Conservation (phyloP, 768 basidiomycete genomes). For the Hygrocybe punicea region DNA sequence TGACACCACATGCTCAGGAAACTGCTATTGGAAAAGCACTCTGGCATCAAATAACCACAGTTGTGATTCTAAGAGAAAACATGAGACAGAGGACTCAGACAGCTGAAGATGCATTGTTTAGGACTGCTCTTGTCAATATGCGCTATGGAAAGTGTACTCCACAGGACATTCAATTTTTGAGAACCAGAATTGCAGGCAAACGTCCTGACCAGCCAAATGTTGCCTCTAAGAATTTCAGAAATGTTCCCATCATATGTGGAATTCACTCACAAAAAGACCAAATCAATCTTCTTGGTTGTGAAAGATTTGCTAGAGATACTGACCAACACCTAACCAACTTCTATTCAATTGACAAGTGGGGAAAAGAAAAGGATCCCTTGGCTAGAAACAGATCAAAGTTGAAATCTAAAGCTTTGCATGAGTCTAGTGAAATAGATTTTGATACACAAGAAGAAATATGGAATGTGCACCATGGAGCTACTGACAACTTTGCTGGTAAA, state of each 20-base stretch:
- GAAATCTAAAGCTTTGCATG: not conserved
- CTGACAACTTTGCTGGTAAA: conserved; percentile 26
- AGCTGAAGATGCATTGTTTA: conserved; percentile 15
- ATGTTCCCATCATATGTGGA: conserved; percentile 24
- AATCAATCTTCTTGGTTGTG: conserved; percentile 19
- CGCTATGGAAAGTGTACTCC: conserved; percentile 23
- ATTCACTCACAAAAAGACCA: conserved; percentile 23
- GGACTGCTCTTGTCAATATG: conserved; percentile 23
- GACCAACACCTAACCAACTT: conserved; percentile 8
- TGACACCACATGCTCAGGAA: conserved; percentile 11
- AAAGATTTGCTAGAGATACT: conserved; percentile 23
- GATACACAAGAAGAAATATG: conserved; percentile 20
- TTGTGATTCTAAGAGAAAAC: conserved; percentile 7
- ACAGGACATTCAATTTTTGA: conserved; percentile 23
- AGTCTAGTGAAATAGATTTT: conserved; percentile 1
- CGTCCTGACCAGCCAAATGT: not conserved
- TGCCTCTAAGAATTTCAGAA: conserved; percentile 12
- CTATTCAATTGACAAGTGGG: conserved; percentile 11
- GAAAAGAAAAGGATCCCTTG: not conserved
- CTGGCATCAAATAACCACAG: too few species aligned
- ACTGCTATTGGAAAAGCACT: conserved; percentile 8
- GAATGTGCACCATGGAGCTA: conserved; percentile 20
- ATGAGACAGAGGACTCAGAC: conserved; percentile 18
- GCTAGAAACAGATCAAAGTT: not conserved
- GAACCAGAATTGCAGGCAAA: conserved; percentile 9